Conservation (phyloP, 2,329 filamentous ascomycete genomes). For the Hypoxylon sp. region DNA sequence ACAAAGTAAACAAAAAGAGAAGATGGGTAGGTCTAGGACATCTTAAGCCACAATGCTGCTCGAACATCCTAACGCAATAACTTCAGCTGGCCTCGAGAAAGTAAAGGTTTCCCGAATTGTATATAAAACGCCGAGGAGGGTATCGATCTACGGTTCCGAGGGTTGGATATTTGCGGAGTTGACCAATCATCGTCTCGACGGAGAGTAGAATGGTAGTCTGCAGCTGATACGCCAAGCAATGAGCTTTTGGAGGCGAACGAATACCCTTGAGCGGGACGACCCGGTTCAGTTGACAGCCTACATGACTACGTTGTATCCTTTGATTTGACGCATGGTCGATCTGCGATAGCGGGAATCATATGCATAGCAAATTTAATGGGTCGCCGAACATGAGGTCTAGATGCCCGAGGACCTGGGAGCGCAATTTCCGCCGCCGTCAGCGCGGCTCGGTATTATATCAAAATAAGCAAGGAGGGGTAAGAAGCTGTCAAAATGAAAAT, state of each 20-base stretch:
- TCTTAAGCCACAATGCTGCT: slow-evolving; percentile 28
- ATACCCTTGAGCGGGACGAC: slow-evolving; percentile 25
- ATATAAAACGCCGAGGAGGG: slow-evolving; percentile 24
- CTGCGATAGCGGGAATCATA: slow-evolving; percentile 22
- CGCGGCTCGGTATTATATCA: slow-evolving; percentile 18
- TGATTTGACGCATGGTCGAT: slow-evolving; percentile 37
- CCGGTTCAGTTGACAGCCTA: slow-evolving; percentile 22
- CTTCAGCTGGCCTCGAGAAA: slow-evolving; percentile 34
- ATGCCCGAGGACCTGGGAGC: slow-evolving; percentile 31
- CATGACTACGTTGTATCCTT: slow-evolving; percentile 24
- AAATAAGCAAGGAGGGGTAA: slow-evolving; percentile 7
- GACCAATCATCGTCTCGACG: slow-evolving; percentile 24
- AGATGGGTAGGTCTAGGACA: slow-evolving; percentile 8
- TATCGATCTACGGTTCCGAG: slow-evolving; percentile 32
- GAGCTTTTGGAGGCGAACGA: slow-evolving; percentile 16
- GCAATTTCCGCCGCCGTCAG: slow-evolving; percentile 28
- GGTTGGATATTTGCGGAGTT: slow-evolving; percentile 26
- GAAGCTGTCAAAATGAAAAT: slow-evolving; percentile 6
- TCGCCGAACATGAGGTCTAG: slow-evolving; percentile 28
- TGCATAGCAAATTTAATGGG: slow-evolving; percentile 22
- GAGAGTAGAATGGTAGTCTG: slow-evolving; percentile 21
- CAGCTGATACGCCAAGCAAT: slow-evolving; percentile 37
- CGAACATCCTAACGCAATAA: slow-evolving; percentile 20
- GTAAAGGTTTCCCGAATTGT: slow-evolving; percentile 31
- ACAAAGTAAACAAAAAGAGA: slow-evolving; percentile 16